Conservation (phyloP, 768 basidiomycete genomes). For the Tricholoma saponaceum region DNA sequence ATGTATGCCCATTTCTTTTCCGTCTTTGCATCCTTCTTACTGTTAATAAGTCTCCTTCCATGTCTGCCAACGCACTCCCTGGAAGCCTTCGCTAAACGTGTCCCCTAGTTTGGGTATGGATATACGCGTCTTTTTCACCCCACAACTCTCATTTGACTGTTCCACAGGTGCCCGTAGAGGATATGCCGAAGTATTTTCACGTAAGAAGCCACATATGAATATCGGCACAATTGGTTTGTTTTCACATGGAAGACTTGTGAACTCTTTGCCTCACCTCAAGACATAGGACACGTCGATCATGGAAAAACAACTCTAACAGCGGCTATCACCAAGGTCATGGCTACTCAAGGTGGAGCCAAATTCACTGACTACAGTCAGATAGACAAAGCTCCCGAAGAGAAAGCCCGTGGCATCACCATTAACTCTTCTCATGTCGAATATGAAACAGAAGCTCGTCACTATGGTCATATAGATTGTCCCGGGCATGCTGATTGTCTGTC, state of each 20-base stretch:
- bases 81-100: conserved; percentile 18
- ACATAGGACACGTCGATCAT: conserved; percentile 88
- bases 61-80: conserved; percentile 33
- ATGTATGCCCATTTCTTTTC: conserved; percentile 28
- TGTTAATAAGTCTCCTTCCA: conserved; percentile 19
- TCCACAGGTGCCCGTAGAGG: conserved; percentile 51
- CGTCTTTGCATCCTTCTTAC: conserved; percentile 1
- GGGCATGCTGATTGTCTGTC: conserved; percentile 90
- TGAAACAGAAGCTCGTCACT: conserved; percentile 85
- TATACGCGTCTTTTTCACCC: conserved; percentile 9
- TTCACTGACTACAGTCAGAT: conserved; percentile 98
- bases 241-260: conserved; percentile 1
- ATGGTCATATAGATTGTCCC: conserved; percentile 98
- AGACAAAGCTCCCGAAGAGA: conserved; percentile 99
- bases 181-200: conserved; percentile 76
- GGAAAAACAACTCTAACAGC: conserved; percentile 98
- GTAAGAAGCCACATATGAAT: conserved; percentile 89
- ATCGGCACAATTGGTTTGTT: conserved; percentile 84
- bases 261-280: not conserved
- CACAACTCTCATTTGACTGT: not conserved
- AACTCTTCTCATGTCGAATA: conserved; percentile 99
- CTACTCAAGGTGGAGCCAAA: conserved; percentile 68
- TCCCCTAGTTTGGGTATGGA: conserved; percentile 25
- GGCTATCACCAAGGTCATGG: conserved; percentile 91
- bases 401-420: conserved; percentile 99